Evolutionary conservation across 163 green algal genomes (phyloP).

Genomic region (Prototheca wickerhamii): DNA sequence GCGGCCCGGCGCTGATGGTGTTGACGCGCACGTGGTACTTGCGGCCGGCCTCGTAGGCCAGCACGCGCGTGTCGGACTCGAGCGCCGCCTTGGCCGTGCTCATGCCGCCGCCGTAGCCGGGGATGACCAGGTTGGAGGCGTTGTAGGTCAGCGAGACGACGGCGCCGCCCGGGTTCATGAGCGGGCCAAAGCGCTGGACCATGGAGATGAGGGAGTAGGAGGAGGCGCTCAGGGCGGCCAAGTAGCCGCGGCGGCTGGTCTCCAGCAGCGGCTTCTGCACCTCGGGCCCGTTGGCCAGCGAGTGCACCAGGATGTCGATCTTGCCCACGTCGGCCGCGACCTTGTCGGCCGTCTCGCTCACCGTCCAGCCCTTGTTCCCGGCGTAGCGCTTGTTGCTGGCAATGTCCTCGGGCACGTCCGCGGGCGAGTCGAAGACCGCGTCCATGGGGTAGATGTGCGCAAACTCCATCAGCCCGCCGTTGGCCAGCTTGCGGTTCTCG

Average conservation of each 20-base stretch:
- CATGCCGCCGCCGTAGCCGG: slow-evolving; percentile 88
- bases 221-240: slow-evolving; percentile 89
- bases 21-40: slow-evolving; percentile 90
- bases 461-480: slow-evolving; percentile 93
- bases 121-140: slow-evolving; percentile 83
- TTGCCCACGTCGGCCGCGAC: slow-evolving; percentile 80
- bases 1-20: slow-evolving; percentile 91
- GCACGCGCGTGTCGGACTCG: slow-evolving; percentile 92
- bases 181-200: slow-evolving; percentile 75
- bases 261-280: slow-evolving; percentile 94
- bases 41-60: slow-evolving; percentile 93
- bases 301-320: slow-evolving; percentile 97
- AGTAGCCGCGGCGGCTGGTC: slow-evolving; percentile 88
- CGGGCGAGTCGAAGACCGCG: slow-evolving; percentile 89
- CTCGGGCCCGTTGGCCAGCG: slow-evolving; percentile 96
- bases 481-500: slow-evolving; percentile 75
- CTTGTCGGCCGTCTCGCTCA: slow-evolving; percentile 75
- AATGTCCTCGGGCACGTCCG: slow-evolving; percentile 93
- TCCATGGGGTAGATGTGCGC: slow-evolving; percentile 95
- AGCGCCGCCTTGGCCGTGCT: slow-evolving; percentile 68
- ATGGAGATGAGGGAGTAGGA: slow-evolving; percentile 95
- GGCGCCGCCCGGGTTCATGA: slow-evolving; percentile 78
- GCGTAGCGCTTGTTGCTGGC: slow-evolving; percentile 94
- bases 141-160: slow-evolving; percentile 94
- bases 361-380: slow-evolving; percentile 66